These are phyloP conservation scores for Dothiorella sarmentorum DNA, from an alignment of 2,329 filamentous ascomycete species.

Conservation along the genomic window DNA sequence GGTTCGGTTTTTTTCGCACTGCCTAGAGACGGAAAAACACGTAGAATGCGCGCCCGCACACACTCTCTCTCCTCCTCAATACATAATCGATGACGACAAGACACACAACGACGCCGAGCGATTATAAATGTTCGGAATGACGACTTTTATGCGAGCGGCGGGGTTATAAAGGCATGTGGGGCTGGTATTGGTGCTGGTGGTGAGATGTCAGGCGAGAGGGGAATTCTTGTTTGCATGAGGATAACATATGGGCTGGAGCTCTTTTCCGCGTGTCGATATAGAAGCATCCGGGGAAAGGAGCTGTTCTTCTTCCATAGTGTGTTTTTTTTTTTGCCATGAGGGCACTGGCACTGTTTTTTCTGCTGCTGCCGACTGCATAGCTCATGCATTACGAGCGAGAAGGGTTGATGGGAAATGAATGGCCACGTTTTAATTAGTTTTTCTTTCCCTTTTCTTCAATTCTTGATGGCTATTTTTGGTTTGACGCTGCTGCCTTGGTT, in stretches of 20 bases:
- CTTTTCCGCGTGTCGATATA: no score
- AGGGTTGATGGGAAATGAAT: conserved; percentile 1
- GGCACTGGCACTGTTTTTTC: background rate
- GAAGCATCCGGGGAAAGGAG: background rate
- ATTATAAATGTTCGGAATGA: background rate
- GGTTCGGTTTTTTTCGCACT: no score
- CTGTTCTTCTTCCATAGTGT: background rate
- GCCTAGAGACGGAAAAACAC: no score
- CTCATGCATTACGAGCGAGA: conserved; percentile 13
- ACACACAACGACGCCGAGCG: no score
- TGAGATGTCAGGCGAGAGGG: background rate
- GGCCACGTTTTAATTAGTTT: background rate
- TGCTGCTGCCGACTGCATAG: background rate
- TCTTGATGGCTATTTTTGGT: no score
- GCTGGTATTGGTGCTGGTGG: background rate
- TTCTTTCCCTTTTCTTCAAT: background rate
- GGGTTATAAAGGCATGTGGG: no score
- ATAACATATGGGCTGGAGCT: no score
- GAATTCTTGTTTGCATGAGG: no score
- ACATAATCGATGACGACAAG: no score
- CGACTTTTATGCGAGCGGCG: background rate
- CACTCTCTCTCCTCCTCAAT: no score
- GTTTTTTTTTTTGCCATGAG: background rate
- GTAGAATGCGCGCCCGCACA: no score
- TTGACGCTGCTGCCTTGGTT: background rate